These are phyloP conservation scores for Kitagawia praeruptora DNA, from an alignment of 129 eudicot genomes.

Conservation along the genomic window DNA sequence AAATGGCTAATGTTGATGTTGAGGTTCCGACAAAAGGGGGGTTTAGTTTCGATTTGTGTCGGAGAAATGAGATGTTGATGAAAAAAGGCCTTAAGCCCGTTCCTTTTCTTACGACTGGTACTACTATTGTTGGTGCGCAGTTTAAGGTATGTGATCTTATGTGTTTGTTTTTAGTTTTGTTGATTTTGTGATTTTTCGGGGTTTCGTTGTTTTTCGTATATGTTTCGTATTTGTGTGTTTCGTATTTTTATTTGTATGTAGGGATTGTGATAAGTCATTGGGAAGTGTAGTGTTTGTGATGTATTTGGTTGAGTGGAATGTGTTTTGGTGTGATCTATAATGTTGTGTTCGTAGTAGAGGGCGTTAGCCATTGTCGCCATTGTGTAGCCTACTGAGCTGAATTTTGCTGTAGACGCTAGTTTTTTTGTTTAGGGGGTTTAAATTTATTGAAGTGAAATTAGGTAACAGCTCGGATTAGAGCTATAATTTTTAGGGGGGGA, in stretches of 20 bases:
- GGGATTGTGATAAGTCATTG: not conserved
- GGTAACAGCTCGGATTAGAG: not conserved
- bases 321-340: too few relatives aligned
- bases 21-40: conserved; percentile 63
- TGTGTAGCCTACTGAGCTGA: not conserved
- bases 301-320: conserved; percentile 17
- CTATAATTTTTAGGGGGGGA: not conserved
- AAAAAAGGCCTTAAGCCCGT: conserved; percentile 58
- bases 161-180: too few relatives aligned
- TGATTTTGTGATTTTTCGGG: not conserved
- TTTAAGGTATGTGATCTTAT: conserved; percentile 40
- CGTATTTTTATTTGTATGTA: not conserved
- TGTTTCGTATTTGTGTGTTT: not conserved
- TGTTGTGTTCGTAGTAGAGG: too few relatives aligned
- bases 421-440: not conserved
- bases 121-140: conserved; percentile 78
- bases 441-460: not conserved
- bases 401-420: not conserved
- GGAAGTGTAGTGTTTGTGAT: conserved; percentile 19
- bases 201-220: not conserved
- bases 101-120: conserved; percentile 73
- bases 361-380: too few relatives aligned
- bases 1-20: conserved; percentile 38
- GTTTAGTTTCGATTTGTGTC: conserved; percentile 72
- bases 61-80: conserved; percentile 73